Percentiles rank a stretch among this genome's conserved stretches.
Evolutionary conservation across 371 early-diverging fungal species (phyloP).

Genomic region (Mortierella sp.): DNA sequence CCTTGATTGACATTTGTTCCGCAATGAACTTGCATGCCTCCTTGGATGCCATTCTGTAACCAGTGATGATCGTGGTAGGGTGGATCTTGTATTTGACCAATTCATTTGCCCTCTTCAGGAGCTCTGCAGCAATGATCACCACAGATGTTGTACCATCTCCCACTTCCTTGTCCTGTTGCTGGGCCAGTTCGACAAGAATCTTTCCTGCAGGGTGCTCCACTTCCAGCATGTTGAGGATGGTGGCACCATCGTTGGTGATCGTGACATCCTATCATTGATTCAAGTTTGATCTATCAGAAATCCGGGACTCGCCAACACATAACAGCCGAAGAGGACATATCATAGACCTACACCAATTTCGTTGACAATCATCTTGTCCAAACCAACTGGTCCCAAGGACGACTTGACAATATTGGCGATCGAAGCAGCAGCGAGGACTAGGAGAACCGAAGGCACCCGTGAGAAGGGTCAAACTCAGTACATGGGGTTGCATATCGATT

Average conservation of each 20-base stretch:
- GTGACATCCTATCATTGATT: conserved; percentile 89
- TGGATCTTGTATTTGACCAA: conserved; percentile 98
- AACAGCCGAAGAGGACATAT: background rate
- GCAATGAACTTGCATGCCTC: conserved; percentile 99
- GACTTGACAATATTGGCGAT: conserved; percentile 99
- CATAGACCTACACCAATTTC: conserved; percentile 91
- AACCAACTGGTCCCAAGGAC: conserved; percentile 99
- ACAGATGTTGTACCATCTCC: conserved; percentile 99
- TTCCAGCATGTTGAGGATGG: conserved; percentile 97
- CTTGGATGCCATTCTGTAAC: conserved; percentile 98
- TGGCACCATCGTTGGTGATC: conserved; percentile 99
- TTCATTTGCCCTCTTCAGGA: conserved; percentile 97
- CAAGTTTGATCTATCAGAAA: background rate
- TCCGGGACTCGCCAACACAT: background rate
- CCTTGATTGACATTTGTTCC: conserved; percentile 93
- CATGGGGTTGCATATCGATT: background rate
- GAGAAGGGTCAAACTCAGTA: too few relatives aligned
- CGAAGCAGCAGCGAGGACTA: conserved; percentile 79
- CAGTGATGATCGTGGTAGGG: conserved; percentile 98
- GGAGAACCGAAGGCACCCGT: background rate
- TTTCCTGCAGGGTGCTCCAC: conserved; percentile 98
- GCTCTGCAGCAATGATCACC: conserved; percentile 98
- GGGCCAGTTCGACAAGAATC: conserved; percentile 98
- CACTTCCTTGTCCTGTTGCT: conserved; percentile 99
- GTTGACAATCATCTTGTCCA: conserved; percentile 99